phyloP scores from a whole-genome alignment of 768 basidiomycete species.

The Leccinum olivaceopallidum region DNA sequence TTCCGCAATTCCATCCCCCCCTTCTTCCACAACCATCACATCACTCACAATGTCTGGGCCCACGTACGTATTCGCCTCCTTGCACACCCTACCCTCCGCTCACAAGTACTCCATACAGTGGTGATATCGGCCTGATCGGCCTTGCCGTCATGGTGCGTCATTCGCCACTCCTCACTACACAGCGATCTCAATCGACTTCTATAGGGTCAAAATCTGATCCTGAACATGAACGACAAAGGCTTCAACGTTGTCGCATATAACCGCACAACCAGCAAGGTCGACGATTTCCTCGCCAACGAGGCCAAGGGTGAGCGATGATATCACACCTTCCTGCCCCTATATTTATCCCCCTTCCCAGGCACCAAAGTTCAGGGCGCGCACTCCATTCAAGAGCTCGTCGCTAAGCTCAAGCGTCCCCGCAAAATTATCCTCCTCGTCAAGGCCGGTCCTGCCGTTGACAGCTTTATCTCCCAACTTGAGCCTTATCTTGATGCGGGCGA shows the following conservation, averaged over 20 bases:
- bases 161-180: slow-evolving; percentile 16
- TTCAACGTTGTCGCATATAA: slow-evolving; percentile 97
- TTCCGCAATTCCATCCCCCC: slow-evolving; percentile 14
- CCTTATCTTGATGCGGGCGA: slow-evolving; percentile 94
- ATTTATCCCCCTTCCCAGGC: slow-evolving; percentile 48
- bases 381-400: slow-evolving; percentile 85
- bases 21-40: slow-evolving; percentile 36
- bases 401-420: slow-evolving; percentile 93
- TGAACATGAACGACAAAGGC: slow-evolving; percentile 99
- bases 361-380: slow-evolving; percentile 95
- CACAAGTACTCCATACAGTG: slow-evolving; percentile 47
- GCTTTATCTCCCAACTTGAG: slow-evolving; percentile 87
- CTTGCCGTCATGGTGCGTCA: slow-evolving; percentile 91
- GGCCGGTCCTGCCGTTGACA: slow-evolving; percentile 94
- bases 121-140: slow-evolving; percentile 98
- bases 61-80: slow-evolving; percentile 43
- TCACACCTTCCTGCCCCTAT: slow-evolving; percentile 28
- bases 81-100: slow-evolving; percentile 15
- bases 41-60: slow-evolving; percentile 43
- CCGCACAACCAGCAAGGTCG: slow-evolving; percentile 95
- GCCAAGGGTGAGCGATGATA: slow-evolving; percentile 78
- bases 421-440: slow-evolving; percentile 99
- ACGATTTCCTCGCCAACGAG: slow-evolving; percentile 92
- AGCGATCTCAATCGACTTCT: slow-evolving; percentile 5
- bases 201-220: slow-evolving; percentile 94